Evolutionary conservation across 2,329 filamentous ascomycete genomes (phyloP).

Genomic region (Orbilia brochopaga): DNA sequence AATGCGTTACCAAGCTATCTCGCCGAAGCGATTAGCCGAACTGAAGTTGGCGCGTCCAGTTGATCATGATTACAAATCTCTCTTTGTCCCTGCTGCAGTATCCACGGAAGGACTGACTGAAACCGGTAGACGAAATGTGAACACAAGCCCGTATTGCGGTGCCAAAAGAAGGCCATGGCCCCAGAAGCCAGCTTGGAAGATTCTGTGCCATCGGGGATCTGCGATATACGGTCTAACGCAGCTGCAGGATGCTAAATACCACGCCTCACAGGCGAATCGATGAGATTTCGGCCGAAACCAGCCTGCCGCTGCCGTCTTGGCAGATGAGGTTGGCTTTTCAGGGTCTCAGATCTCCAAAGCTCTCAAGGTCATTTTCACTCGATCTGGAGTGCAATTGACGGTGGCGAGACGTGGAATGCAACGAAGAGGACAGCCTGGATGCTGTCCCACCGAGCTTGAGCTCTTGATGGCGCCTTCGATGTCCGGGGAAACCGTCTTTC

Average conservation of each 20-base stretch:
- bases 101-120: neutral
- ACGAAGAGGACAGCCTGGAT: no score
- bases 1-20: neutral
- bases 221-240: conserved; percentile 19
- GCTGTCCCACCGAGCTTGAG: no score
- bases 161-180: neutral
- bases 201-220: conserved; percentile 11
- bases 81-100: neutral
- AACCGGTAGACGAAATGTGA: neutral
- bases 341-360: neutral
- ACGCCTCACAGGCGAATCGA: conserved; percentile 2
- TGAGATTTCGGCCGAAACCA: conserved; percentile 41
- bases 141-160: neutral
- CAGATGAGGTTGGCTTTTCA: conserved; percentile 38
- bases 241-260: conserved; percentile 12
- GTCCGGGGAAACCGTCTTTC: neutral
- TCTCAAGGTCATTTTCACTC: neutral
- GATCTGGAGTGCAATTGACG: no score
- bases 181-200: neutral
- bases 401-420: no score
- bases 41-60: neutral
- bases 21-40: neutral
- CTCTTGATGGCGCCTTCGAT: no score
- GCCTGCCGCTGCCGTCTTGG: conserved; percentile 39
- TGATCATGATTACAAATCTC: neutral